A percentile compares a stretch with the other conserved stretches of the same genome.
These are phyloP conservation scores for Stentor coeruleus DNA, from an alignment of 73 alveolate genomes.

Conservation along the genomic window DNA sequence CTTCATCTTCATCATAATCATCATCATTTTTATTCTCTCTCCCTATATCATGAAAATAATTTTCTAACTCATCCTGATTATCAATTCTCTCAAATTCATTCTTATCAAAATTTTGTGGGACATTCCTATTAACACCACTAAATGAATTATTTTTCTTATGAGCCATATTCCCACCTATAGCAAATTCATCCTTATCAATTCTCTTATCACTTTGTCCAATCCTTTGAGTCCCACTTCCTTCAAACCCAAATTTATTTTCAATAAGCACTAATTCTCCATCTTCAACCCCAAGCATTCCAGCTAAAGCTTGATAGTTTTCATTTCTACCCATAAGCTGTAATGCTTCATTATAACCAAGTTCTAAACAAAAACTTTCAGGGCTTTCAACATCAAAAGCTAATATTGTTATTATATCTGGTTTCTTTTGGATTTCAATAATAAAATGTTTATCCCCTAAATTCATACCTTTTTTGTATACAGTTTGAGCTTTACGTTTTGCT, in stretches of 20 bases:
- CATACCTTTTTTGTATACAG: not conserved
- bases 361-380: conserved; percentile 13
- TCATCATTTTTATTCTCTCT: too few species aligned
- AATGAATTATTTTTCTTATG: not conserved
- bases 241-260: not conserved
- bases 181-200: not conserved
- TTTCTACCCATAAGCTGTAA: not conserved
- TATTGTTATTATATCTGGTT: not conserved
- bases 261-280: conserved; percentile 6
- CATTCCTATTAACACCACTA: not conserved
- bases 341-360: not conserved
- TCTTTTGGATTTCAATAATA: not conserved
- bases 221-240: not conserved
- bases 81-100: not conserved
- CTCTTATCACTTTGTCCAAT: not conserved
- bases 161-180: not conserved
- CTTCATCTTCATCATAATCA: too few species aligned
- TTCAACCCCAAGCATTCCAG: conserved; percentile 12
- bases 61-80: not conserved
- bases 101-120: not conserved
- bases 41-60: too few species aligned
- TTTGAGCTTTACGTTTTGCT: not conserved
- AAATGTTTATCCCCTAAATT: not conserved
- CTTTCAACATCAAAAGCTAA: not conserved
- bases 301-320: not conserved